phyloP scores from a whole-genome alignment of 345 rosid species.

The Melaleuca alternifolia region DNA sequence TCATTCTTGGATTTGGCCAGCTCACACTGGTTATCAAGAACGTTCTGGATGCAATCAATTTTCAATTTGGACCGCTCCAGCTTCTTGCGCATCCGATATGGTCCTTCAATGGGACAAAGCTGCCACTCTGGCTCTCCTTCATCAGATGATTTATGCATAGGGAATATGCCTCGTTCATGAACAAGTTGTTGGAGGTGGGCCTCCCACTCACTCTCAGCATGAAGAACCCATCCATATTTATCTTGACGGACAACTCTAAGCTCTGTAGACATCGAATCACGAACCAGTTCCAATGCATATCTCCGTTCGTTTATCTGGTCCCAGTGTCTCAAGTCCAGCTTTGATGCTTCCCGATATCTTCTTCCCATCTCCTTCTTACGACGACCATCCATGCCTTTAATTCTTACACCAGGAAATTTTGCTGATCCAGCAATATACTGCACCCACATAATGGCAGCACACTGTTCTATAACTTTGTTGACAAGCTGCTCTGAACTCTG shows the following conservation, averaged over 20 bases:
- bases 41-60: constrained; percentile 75
- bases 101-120: constrained; percentile 99
- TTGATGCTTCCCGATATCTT: constrained; percentile 71
- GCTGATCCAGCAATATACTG: constrained; percentile 89
- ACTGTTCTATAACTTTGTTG: constrained; percentile 86
- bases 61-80: constrained; percentile 80
- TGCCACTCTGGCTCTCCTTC: constrained; percentile 87
- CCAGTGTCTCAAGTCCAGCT: constrained; percentile 82
- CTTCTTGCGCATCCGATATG: constrained; percentile 99
- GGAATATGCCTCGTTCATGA: constrained; percentile 94
- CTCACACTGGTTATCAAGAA: constrained; percentile 68
- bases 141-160: constrained; percentile 50
- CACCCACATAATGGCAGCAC: constrained; percentile 96
- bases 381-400: constrained; percentile 88
- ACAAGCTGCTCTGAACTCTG: constrained; percentile 64
- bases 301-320: constrained; percentile 93
- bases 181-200: constrained; percentile 94
- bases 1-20: constrained; percentile 49
- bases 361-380: constrained; percentile 91
- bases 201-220: constrained; percentile 99
- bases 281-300: constrained; percentile 86
- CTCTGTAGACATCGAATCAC: constrained; percentile 98
- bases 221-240: constrained; percentile 99
- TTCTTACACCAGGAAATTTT: constrained; percentile 94
- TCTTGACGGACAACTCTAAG: constrained; percentile 98